These are phyloP conservation scores for Solanum ahanhuiri DNA, from an alignment of 257 asterid species.

Conservation along the genomic window DNA sequence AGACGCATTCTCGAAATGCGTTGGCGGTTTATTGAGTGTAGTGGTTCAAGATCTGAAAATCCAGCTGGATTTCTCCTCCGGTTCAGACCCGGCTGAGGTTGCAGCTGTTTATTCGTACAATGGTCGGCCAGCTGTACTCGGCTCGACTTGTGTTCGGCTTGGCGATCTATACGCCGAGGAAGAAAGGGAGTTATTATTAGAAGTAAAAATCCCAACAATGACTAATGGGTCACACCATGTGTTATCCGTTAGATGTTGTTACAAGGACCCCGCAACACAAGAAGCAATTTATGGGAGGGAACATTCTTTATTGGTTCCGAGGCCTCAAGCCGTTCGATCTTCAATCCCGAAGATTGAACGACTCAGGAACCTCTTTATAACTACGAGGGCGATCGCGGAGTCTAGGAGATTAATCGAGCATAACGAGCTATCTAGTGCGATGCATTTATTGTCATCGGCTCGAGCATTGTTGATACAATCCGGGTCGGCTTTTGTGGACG, in stretches of 20 bases:
- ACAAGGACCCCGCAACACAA: conserved; percentile 53
- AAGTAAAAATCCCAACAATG: conserved; percentile 48
- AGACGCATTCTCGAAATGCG: conserved; percentile 70
- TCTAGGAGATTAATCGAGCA: conserved; percentile 58
- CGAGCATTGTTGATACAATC: conserved; percentile 52
- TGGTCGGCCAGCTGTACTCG: conserved; percentile 37
- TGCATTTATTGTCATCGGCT: conserved; percentile 64
- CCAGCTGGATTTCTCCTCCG: conserved; percentile 46
- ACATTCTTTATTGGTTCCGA: conserved; percentile 44
- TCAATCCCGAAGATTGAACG: conserved; percentile 38
- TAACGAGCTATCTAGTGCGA: conserved; percentile 50
- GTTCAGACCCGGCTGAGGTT: conserved; percentile 80
- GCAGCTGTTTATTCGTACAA: conserved; percentile 54
- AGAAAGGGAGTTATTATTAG: conserved; percentile 55
- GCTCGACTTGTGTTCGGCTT: conserved; percentile 42
- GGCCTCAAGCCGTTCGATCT: conserved; percentile 48
- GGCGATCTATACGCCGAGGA: conserved; percentile 85
- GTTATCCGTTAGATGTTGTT: conserved; percentile 37
- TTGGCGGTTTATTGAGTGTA: conserved; percentile 72
- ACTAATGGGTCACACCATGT: conserved; percentile 52
- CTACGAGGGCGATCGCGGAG: conserved; percentile 70
- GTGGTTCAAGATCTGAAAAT: conserved; percentile 67
- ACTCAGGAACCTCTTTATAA: conserved; percentile 49
- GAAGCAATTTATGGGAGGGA: conserved; percentile 41
- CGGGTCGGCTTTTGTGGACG: conserved; percentile 30